A percentile compares a stretch with the other conserved stretches of the same genome.
phyloP scores from a whole-genome alignment of 2,329 filamentous ascomycete species.

The Lachnellula subtilissima region DNA sequence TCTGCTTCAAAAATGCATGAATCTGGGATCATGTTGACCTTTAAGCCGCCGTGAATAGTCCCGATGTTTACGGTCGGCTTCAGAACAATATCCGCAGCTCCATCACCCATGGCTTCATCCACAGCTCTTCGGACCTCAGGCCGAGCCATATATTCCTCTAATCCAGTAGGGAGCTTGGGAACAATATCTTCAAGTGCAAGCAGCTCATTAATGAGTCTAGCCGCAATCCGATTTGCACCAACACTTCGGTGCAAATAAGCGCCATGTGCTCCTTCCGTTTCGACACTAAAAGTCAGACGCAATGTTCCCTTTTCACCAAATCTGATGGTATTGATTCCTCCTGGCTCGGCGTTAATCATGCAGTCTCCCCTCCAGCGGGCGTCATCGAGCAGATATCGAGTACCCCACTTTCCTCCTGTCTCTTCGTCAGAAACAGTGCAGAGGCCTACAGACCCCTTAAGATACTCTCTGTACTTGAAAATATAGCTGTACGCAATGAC shows the following conservation, averaged over 20 bases:
- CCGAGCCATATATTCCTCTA: slow-evolving; percentile 29
- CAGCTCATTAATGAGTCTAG: slow-evolving; percentile 29
- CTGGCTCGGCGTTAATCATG: slow-evolving; percentile 37
- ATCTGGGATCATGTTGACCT: slow-evolving; percentile 40
- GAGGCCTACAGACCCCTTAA: slow-evolving; percentile 26
- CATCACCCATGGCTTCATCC: slow-evolving; percentile 35
- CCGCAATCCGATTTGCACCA: slow-evolving; percentile 35
- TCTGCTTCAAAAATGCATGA: slow-evolving; percentile 36
- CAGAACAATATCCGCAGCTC: slow-evolving; percentile 31
- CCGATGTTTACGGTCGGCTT: slow-evolving; percentile 38
- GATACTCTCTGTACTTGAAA: slow-evolving; percentile 16
- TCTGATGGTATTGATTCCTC: slow-evolving; percentile 34
- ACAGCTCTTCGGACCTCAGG: slow-evolving; percentile 30
- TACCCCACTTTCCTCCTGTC: slow-evolving; percentile 36
- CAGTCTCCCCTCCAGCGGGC: slow-evolving; percentile 35
- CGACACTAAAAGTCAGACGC: slow-evolving; percentile 34
- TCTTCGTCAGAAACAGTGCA: slow-evolving; percentile 38
- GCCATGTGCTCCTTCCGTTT: slow-evolving; percentile 34
- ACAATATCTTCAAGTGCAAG: slow-evolving; percentile 29
- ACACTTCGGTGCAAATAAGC: slow-evolving; percentile 37
- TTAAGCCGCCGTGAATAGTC: slow-evolving; percentile 36
- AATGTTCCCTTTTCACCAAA: slow-evolving; percentile 41
- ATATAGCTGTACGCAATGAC: slow-evolving; percentile 37
- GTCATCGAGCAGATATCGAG: slow-evolving; percentile 32
- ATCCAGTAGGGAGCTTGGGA: slow-evolving; percentile 24